Evolutionary conservation across 805 yeast species (phyloP), one percentile per base, ranked within the genome.

Genomic region (Nakazawaea wyomingensis): DNA sequence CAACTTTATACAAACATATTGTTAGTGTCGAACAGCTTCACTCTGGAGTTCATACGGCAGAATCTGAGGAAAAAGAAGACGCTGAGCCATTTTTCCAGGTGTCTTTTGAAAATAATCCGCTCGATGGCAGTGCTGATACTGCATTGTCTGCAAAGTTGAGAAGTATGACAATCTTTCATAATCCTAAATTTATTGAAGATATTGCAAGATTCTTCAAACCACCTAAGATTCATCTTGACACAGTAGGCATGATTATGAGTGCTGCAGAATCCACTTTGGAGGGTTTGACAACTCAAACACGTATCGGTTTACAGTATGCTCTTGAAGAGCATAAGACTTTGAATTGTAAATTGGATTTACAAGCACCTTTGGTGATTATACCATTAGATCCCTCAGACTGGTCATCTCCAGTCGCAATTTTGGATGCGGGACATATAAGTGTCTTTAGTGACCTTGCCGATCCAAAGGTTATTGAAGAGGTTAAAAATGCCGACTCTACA

Each of bases 241-340:
- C 97, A 0, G 79, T 93, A 18, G 91, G 89, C 29, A 93, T 93
- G 8, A 77, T 95, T 20, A 78, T 93, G 78, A 82, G 78, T 60
- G 98, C 96, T 1, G 99, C 99, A 0, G 96, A 90, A 48, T 86
- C 90, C 0, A 90, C 96, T 0, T 84, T 93, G 45, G 96, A 89
- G 55, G 97, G 95, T 2, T 69, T 93, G 49, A 82, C 97, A 0
- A 71, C 81, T 20, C 96, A 89, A 57, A 93, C 98, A 0, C 71
- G 96, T 54, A 73, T 93, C 48, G 98, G 98, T 0, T 71, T 93
- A 17, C 95, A 91, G 62, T 89, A 93, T 51, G 93, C 96, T 0
- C 71, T 95, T 52, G 96, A 89, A 48, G 96, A 91, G 54, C 99
- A 93, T 63, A 90, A 89, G 57, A 91, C 98, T 0, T 63, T 89